phyloP scores from a whole-genome alignment of 768 basidiomycete genomes.

The Boletus rex-veris region DNA sequence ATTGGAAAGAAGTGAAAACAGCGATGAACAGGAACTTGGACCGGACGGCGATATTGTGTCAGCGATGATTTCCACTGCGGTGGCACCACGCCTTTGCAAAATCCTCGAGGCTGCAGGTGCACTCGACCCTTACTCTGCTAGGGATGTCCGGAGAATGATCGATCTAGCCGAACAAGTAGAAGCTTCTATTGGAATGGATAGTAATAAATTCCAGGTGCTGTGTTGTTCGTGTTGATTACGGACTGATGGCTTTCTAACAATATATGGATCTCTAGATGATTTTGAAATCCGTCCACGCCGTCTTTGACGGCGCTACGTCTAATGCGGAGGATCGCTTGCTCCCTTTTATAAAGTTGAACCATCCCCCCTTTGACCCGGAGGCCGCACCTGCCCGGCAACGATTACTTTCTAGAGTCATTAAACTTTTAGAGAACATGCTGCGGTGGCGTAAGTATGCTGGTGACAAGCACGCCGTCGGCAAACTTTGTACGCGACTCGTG shows the following conservation, averaged over 20 bases:
- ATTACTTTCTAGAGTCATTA: slow-evolving; percentile 61
- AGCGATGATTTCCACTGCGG: slow-evolving; percentile 80
- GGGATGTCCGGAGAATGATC: slow-evolving; percentile 56
- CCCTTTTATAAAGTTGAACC: slow-evolving; percentile 44
- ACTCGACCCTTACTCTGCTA: slow-evolving; percentile 75
- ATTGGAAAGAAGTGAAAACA: slow-evolving; percentile 37
- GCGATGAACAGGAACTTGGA: slow-evolving; percentile 59
- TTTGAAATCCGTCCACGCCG: slow-evolving; percentile 47
- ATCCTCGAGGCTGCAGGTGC: slow-evolving; percentile 77
- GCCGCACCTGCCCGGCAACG: slow-evolving; percentile 68
- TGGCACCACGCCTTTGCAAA: slow-evolving; percentile 72
- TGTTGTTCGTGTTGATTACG: neutral
- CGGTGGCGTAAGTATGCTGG: slow-evolving; percentile 74
- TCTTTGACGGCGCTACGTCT: slow-evolving; percentile 56
- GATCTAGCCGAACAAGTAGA: slow-evolving; percentile 82
- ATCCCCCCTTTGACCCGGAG: slow-evolving; percentile 68
- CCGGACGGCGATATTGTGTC: slow-evolving; percentile 86
- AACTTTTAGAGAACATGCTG: slow-evolving; percentile 70
- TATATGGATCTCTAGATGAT: slow-evolving; percentile 42
- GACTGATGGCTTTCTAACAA: slow-evolving; percentile 8
- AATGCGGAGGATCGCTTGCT: slow-evolving; percentile 47
- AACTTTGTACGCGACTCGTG: slow-evolving; percentile 54
- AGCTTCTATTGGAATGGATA: slow-evolving; percentile 62
- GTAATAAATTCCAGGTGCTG: slow-evolving; percentile 60
- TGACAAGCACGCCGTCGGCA: slow-evolving; percentile 53